Evolutionary conservation across 1,139 yeast genomes (phyloP), one percentile per base, ranked within the genome.

Genomic region (Lodderomyces jiufengensis): DNA sequence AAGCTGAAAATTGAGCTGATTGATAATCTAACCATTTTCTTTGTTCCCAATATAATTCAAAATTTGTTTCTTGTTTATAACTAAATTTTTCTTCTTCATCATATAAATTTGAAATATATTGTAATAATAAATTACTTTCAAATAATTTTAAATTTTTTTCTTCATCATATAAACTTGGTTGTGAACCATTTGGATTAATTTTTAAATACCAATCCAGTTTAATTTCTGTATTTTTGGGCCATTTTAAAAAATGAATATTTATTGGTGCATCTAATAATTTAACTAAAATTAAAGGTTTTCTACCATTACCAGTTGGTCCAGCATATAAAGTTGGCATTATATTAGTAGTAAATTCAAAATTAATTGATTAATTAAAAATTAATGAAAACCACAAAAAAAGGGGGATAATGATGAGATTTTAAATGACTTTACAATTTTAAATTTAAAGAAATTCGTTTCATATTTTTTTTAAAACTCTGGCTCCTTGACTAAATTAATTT

Each of bases 301-400:
- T 35, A 11, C 54, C 54, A 36, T 50, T 51, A 12, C 53, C 50
- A 10, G 55, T 48, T 31, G 43, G 41, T 24, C 41, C 45, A 24
- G 52, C 40, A 39, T 49, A 51, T 25, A 41, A 36, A 7, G 37
- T 40, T 10, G 37, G 32, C 15, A 30, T 30, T n/a, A n/a, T n/a
- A n/a, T n/a, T n/a, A n/a, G n/a, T n/a, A n/a, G n/a, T n/a, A n/a
- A n/a, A n/a, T n/a, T n/a, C n/a, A n/a, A n/a, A n/a, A n/a, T n/a
- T n/a, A n/a, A n/a, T n/a, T n/a, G n/a, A n/a, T n/a, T n/a, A n/a
- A n/a, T n/a, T n/a, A n/a, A n/a, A n/a, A n/a, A n/a, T n/a, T n/a
- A n/a, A n/a, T n/a, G n/a, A n/a, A n/a, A n/a, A n/a, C n/a, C n/a
- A n/a, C n/a, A n/a, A n/a, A n/a, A n/a, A n/a, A n/a, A n/a, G n/a